Evolutionary conservation across 164 flowering plant genomes (phyloP), one percentile per base, ranked within the genome.

Genomic region (Kalanchoe fedtschenkoi): DNA sequence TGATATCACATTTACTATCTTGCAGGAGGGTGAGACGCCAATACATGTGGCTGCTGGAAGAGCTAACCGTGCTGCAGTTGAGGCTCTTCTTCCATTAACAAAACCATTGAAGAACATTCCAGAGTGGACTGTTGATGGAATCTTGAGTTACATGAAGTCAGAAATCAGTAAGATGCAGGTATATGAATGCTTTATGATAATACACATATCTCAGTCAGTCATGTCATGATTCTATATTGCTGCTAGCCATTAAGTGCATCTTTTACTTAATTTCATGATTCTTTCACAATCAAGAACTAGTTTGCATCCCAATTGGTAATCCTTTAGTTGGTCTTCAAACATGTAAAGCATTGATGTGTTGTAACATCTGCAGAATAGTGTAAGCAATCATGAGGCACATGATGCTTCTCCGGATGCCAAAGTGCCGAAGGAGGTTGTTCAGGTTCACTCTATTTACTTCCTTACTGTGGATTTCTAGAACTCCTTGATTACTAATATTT

Each of bases 21-120:
- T 44, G 51, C 82, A 95, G 99, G 95, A 91, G 74, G 97, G 89
- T 17, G 63, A 70, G 60, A 89, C 82, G 79, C 91, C 99, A 33
- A 74, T 95, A 61, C 91, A 85, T 60, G 88, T 87, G 65, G 97
- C 96, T 43, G 97, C 93, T 43, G 78, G 72, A 39, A 77, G 97
- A 70, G 84, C 85, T 55, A 82, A 82, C 70, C 81, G 76, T 39
- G 70, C 33, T 37, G 90, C 75, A 66, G 93, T 95, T 71, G 89
- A 89, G 75, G 68, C 81, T 66, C 87, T 95, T 35, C 76, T 89
- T 24, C 85, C 95, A 9, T 69, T 80, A 70, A 87, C 99, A 32
- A 74, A 84, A 55, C 74, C 73, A 58, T 47, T 76, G 53, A 59
- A 80, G 17, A 53, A 66, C 44, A 56, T 83, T 69, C 76, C 80